Base-by-base conservation (phyloP, 371 early-diverging fungal genomes). In the Sporodiniella umbellata region DNA sequence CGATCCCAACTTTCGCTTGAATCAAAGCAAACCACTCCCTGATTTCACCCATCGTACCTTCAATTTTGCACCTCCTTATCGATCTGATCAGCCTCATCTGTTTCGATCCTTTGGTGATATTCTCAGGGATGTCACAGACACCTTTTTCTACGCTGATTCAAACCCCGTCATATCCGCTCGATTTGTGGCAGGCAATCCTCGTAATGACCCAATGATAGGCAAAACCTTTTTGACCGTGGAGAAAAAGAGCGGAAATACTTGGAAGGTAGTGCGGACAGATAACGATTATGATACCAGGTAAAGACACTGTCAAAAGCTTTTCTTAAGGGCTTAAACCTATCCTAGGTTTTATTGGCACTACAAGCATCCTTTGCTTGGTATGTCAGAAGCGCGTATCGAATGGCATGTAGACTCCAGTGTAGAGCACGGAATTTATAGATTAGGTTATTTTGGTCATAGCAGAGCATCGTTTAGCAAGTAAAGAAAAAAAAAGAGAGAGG, bases 161-260 rank as follows among this genome's bases (percentile, higher is more conserved):
- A 11, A 42, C 15, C 28, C 48, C 1, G 37, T 55, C 17, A 17
- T 65, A 15, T 50, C 56, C n/a, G 78, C 70, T 2, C 47, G 54
- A 4, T 86, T 83, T 64, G 65, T 70, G 4, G 79, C 81, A 44
- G 83, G 81, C 12, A 81, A 85, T 58, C 87, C 85, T 11, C 56
- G 83, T n/a, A 83, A 81, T 48, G 65, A 79, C 38, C 75, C 60
- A 30, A 66, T 63, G 59, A 23, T 64, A 0, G 60, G 60, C 15
- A 51, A 62, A 28, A 77, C 71, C 0, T 84, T 63, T 45, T 64
- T 83, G 57, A 75, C 82, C 2, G 79, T 86, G 1, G 83, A 86
- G 51, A 48, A 51, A 44, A 68, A 61, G 25, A 17, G 54, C 5
- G 39, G 31, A 8, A 64, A 57, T 3, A 43, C 49, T n/a, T 80